Conservation (phyloP, 140 eudicot species). For the Oenanthe javanica region DNA sequence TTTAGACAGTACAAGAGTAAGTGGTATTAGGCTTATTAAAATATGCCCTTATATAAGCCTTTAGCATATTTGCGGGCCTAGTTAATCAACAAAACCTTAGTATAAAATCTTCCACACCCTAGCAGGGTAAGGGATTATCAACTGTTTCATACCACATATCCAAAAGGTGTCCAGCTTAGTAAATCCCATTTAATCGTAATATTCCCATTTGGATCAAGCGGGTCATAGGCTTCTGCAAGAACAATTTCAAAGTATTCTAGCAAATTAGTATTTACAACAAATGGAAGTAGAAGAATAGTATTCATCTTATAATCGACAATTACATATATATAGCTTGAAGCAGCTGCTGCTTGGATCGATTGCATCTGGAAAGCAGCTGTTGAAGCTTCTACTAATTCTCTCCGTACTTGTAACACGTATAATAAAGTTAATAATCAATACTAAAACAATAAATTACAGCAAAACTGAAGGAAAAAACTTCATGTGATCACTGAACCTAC, state of each 20-base stretch:
- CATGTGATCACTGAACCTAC: too few species aligned
- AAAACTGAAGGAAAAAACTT: too few species aligned
- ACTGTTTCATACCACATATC: conserved; percentile 56
- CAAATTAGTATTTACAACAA: not conserved
- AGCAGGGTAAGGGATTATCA: not conserved
- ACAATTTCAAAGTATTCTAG: not conserved
- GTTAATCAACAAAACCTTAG: not conserved
- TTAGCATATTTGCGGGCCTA: not conserved
- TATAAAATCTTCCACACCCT: not conserved
- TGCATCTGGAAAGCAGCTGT: not conserved
- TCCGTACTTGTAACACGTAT: not conserved
- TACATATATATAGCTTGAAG: too few species aligned
- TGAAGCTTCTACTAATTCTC: not conserved
- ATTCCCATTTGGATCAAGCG: conserved; percentile 87
- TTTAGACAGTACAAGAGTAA: not conserved
- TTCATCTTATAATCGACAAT: too few species aligned
- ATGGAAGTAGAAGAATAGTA: not conserved
- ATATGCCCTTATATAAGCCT: not conserved
- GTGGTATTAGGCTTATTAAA: not conserved
- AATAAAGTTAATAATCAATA: not conserved
- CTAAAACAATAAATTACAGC: not conserved
- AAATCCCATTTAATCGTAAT: conserved; percentile 93
- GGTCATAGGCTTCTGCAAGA: conserved; percentile 85
- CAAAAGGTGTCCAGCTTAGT: conserved; percentile 87
- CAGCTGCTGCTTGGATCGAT: not conserved